Evolutionary conservation across 768 basidiomycete species (phyloP).

Genomic region (Dacryopinax spathularia): DNA sequence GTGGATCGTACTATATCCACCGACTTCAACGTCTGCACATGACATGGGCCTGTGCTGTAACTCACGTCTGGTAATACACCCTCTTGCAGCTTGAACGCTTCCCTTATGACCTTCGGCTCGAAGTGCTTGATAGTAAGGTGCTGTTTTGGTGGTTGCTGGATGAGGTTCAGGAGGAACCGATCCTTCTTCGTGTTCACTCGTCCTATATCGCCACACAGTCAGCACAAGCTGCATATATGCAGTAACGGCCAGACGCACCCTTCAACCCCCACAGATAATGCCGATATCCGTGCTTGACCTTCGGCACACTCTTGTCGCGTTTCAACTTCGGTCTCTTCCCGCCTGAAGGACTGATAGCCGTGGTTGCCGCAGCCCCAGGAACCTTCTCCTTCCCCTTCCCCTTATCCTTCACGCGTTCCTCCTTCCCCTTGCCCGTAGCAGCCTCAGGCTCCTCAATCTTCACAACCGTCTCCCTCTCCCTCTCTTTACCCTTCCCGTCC

Average conservation of each 20-base stretch:
- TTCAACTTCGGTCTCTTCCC: not conserved
- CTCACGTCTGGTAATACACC: slow-evolving; percentile 2
- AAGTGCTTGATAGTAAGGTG: slow-evolving; percentile 47
- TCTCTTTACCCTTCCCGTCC: not conserved
- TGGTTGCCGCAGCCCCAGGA: not conserved
- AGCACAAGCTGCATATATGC: not conserved
- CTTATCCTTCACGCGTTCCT: not conserved
- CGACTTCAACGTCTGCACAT: not conserved
- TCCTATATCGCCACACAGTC: not conserved
- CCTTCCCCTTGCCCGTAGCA: not conserved
- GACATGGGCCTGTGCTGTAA: not conserved
- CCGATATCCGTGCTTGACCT: slow-evolving; percentile 1
- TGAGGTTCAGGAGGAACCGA: slow-evolving; percentile 49
- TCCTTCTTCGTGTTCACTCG: slow-evolving; percentile 47
- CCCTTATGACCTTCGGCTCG: slow-evolving; percentile 50
- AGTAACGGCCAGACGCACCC: not conserved
- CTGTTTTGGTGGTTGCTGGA: slow-evolving; percentile 59
- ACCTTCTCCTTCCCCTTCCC: not conserved
- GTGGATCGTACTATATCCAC: not conserved
- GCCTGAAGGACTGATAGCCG: not conserved
- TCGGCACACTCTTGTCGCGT: not conserved
- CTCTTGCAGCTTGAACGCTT: slow-evolving; percentile 37
- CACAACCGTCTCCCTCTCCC: not conserved
- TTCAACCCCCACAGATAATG: slow-evolving; percentile 3
- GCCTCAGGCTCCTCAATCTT: not conserved